A percentile compares a stretch with the other conserved stretches of the same genome.
These are phyloP conservation scores for Cladosporium oxysporum DNA, from an alignment of 2,329 filamentous ascomycete species.

Conservation along the genomic window DNA sequence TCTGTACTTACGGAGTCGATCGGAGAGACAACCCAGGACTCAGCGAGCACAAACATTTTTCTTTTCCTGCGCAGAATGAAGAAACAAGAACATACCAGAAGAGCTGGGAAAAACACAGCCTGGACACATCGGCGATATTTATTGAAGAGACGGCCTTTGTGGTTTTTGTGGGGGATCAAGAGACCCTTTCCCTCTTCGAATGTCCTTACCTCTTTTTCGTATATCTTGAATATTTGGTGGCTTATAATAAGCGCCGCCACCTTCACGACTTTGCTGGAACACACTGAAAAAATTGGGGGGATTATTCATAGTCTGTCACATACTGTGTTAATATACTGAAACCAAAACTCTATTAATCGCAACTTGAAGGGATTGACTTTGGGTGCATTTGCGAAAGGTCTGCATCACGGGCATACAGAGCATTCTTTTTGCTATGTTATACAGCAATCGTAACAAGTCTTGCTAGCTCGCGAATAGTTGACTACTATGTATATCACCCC, in stretches of 20 bases:
- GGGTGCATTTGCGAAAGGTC: not conserved
- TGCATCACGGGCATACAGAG: no score
- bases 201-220: not conserved
- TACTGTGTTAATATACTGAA: not conserved
- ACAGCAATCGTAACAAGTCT: no score
- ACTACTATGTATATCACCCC: no score
- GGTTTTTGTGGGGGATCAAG: not conserved
- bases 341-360: not conserved
- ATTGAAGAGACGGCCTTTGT: not conserved
- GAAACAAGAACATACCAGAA: not conserved
- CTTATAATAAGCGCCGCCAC: not conserved
- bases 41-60: not conserved
- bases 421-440: no score
- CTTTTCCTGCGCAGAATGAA: slow-evolving; percentile 6
- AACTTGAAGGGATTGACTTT: not conserved
- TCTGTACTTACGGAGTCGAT: slow-evolving; percentile 4
- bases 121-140: not conserved
- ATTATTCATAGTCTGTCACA: not conserved
- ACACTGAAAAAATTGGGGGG: not conserved
- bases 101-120: not conserved
- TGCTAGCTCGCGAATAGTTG: no score
- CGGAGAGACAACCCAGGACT: not conserved
- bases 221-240: not conserved
- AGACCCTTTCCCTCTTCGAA: not conserved
- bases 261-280: not conserved